Percentiles rank a stretch among this genome's conserved stretches.
These are phyloP conservation scores for Spirogloea muscicola DNA, from an alignment of 139 green algal species.

Conservation along the genomic window DNA sequence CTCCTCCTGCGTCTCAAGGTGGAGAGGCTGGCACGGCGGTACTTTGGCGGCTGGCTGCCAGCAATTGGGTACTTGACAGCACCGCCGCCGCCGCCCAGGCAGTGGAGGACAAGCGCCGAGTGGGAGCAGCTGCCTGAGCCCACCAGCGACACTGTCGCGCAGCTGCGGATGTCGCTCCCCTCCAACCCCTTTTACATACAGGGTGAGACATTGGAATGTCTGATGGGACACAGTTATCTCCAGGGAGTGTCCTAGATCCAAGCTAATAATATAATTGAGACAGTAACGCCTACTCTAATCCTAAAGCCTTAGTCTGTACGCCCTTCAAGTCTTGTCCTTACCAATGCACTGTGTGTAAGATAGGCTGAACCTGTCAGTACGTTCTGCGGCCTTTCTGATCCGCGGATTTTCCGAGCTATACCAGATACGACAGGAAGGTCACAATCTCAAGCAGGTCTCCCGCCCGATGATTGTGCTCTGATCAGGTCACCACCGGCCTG, in stretches of 20 bases:
- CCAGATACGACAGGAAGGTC: background rate
- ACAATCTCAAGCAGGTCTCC: too few species aligned
- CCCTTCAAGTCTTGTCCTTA: background rate
- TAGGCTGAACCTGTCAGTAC: background rate
- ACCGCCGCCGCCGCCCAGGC: background rate
- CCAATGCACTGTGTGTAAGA: background rate
- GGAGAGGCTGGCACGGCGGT: slow-evolving; percentile 58
- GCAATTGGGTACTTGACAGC: too few species aligned
- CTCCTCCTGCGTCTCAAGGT: too few species aligned
- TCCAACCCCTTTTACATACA: slow-evolving; percentile 28
- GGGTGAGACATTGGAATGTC: background rate
- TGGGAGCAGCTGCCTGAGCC: background rate
- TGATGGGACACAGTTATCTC: background rate
- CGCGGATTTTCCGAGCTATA: background rate
- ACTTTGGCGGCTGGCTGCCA: slow-evolving; percentile 67
- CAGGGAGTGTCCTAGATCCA: background rate
- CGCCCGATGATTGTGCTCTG: too few species aligned
- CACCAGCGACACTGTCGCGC: too few species aligned
- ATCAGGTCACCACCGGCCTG: slow-evolving; percentile 67
- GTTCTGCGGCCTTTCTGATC: background rate
- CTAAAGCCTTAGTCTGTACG: background rate
- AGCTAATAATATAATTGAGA: slow-evolving; percentile 14
- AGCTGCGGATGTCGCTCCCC: slow-evolving; percentile 5
- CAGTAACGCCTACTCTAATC: background rate
- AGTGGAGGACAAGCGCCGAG: background rate